phyloP scores from a whole-genome alignment of 345 rosid species.

The Luvunga scandens region DNA sequence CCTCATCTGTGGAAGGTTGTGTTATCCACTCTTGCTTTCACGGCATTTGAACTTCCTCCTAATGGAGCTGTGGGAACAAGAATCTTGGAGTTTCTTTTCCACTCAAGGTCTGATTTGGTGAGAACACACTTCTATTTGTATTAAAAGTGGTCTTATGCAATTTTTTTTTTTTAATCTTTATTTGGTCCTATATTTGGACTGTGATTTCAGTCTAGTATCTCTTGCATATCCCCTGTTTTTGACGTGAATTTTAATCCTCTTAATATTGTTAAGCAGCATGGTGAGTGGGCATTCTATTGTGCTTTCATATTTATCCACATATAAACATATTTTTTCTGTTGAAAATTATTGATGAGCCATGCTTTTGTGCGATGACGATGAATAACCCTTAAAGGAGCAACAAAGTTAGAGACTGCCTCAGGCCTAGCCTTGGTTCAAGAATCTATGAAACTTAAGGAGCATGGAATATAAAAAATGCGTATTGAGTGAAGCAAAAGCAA shows the following conservation, averaged over 20 bases:
- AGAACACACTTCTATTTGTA: conserved; percentile 16
- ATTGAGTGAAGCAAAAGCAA: not conserved
- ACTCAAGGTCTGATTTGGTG: conserved; percentile 89
- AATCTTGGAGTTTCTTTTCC: conserved; percentile 86
- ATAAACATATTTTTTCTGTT: not conserved
- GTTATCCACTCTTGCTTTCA: conserved; percentile 86
- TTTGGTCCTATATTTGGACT: not conserved
- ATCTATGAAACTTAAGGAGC: too few species aligned
- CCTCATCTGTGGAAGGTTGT: conserved; percentile 61
- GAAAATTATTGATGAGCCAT: not conserved
- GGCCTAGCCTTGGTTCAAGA: too few species aligned
- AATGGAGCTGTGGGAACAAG: conserved; percentile 90
- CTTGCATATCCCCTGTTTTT: not conserved
- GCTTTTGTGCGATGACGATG: not conserved
- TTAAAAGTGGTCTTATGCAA: not conserved
- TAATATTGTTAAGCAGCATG: too few species aligned
- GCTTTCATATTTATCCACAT: too few species aligned
- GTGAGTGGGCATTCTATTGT: not conserved
- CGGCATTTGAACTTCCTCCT: conserved; percentile 99
- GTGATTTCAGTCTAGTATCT: not conserved
- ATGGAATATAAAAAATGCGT: too few species aligned
- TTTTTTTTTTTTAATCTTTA: not conserved
- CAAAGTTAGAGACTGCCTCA: too few species aligned
- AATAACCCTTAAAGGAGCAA: too few species aligned
- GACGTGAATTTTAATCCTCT: too few species aligned